Conservation (phyloP, 2,329 filamentous ascomycete species). For the Leptographium radiaticola region DNA sequence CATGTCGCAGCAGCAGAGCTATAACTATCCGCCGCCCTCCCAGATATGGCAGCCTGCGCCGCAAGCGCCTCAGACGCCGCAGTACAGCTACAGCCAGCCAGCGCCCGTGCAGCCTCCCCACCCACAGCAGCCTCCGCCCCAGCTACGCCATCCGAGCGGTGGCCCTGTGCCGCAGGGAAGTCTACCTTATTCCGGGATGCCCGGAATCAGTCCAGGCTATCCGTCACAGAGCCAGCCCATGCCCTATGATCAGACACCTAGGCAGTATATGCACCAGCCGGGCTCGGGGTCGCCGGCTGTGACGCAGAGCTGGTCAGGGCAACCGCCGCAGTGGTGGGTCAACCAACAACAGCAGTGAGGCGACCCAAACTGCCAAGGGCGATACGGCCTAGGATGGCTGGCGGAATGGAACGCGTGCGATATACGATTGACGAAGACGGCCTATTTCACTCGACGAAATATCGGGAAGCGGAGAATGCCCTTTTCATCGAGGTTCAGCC, state of each 20-base stretch:
- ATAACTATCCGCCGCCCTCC: constrained; percentile 47
- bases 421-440: constrained; percentile 6
- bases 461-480: background rate
- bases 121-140: constrained; percentile 41
- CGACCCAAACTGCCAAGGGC: background rate
- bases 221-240: constrained; percentile 41
- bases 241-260: constrained; percentile 49
- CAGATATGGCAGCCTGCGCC: constrained; percentile 58
- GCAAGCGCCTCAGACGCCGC: constrained; percentile 50
- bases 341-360: constrained; percentile 30
- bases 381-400: background rate
- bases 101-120: constrained; percentile 36
- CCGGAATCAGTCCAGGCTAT: constrained; percentile 45
- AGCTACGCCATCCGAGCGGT: constrained; percentile 43
- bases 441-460: background rate
- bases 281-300: constrained; percentile 35
- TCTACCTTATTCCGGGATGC: constrained; percentile 52
- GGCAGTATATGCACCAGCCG: constrained; percentile 56
- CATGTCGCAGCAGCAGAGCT: constrained; percentile 41
- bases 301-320: constrained; percentile 36
- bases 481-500: no score
- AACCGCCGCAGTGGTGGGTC: constrained; percentile 49
- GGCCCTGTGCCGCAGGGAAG: constrained; percentile 40
- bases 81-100: constrained; percentile 41
- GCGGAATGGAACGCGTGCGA: background rate